A percentile compares a stretch with the other conserved stretches of the same genome.
These are phyloP conservation scores for Penicillium cosmopolitanum DNA, from an alignment of 495 filamentous ascomycete genomes.

Conservation along the genomic window DNA sequence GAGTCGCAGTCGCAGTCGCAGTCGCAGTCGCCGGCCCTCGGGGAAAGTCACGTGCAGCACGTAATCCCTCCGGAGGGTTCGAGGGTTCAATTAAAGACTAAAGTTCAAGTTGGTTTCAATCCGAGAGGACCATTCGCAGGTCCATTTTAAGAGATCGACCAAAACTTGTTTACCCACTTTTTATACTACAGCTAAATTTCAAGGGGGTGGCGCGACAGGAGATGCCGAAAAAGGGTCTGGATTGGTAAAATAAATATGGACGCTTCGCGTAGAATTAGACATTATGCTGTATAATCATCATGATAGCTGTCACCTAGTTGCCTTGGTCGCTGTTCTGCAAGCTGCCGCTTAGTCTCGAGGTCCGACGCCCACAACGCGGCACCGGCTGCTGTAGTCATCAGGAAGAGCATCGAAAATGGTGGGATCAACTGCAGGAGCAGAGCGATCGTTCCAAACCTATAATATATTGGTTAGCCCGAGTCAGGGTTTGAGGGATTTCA, in stretches of 20 bases:
- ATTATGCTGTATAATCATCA: conserved; percentile 33
- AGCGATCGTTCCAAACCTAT: conserved; percentile 63
- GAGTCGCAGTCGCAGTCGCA: conserved; percentile 4
- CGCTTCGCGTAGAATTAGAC: conserved; percentile 6
- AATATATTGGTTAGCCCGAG: conserved; percentile 3
- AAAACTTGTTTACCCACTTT: conserved; percentile 1
- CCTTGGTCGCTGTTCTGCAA: conserved; percentile 29
- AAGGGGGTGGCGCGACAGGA: not conserved
- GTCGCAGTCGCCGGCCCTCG: not conserved
- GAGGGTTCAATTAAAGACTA: not conserved
- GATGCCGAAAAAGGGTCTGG: not conserved
- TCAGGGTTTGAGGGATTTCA: not conserved
- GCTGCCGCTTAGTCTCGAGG: conserved; percentile 53
- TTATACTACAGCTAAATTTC: conserved; percentile 3
- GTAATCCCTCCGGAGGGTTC: conserved; percentile 1
- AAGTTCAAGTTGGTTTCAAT: too few relatives aligned
- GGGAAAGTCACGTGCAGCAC: conserved; percentile 12
- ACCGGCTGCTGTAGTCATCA: conserved; percentile 66
- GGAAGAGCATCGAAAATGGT: conserved; percentile 66
- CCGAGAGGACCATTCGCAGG: too few relatives aligned
- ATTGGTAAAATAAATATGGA: not conserved
- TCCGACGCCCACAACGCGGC: conserved; percentile 65
- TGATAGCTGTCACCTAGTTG: conserved; percentile 37
- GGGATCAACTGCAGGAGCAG: conserved; percentile 65
- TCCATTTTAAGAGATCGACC: conserved; percentile 1